Evolutionary conservation across 1,284 basidiomycete species (phyloP).

Genomic region (Moniliella sp.): DNA sequence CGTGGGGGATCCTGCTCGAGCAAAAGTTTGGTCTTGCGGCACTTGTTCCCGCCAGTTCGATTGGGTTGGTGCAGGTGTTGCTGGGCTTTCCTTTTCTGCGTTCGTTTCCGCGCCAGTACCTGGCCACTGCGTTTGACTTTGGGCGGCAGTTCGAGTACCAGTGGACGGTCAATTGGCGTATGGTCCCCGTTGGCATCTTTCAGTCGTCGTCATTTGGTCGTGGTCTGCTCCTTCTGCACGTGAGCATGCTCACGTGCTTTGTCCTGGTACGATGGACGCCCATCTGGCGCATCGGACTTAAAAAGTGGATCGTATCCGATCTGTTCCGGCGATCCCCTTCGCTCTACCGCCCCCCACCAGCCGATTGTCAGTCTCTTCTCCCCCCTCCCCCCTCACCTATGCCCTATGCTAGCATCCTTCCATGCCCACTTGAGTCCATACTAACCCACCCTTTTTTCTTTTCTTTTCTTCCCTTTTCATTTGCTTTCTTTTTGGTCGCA

Average conservation of each 20-base stretch:
- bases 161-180: conserved; percentile 97
- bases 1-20: conserved; percentile 48
- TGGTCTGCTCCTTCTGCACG: conserved; percentile 49
- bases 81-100: conserved; percentile 53
- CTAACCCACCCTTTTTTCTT: too few species aligned
- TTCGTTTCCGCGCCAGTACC: conserved; percentile 46
- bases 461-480: too few species aligned
- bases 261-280: conserved; percentile 47
- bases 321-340: too few species aligned
- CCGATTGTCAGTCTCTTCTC: too few species aligned
- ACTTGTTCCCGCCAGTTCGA: conserved; percentile 1
- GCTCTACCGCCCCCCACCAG: too few species aligned
- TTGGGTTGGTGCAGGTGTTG: conserved; percentile 39
- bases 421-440: too few species aligned
- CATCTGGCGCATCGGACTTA: conserved; percentile 36
- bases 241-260: conserved; percentile 45
- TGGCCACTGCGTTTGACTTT: conserved; percentile 62
- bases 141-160: conserved; percentile 70
- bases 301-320: too few species aligned
- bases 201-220: conserved; percentile 46
- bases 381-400: too few species aligned
- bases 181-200: conserved; percentile 56
- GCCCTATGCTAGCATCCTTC: too few species aligned
- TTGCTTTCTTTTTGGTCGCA: too few species aligned
- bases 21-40: conserved; percentile 37